phyloP scores from a whole-genome alignment of 345 rosid species.

The Punica granatum region DNA sequence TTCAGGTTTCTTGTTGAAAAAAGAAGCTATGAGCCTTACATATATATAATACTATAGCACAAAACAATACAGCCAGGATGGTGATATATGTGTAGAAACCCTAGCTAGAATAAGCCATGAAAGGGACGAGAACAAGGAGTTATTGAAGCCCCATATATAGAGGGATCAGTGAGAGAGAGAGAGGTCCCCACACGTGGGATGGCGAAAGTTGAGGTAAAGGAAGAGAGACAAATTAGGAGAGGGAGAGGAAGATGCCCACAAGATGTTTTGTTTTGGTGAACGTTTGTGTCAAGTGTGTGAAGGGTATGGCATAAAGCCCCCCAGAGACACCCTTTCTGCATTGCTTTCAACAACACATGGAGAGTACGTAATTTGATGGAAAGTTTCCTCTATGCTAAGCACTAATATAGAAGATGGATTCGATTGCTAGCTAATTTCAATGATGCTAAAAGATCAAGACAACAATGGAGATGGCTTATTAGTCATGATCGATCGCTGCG shows the following conservation, averaged over 20 bases:
- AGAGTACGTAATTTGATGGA: no score
- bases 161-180: not conserved
- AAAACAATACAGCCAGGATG: no score
- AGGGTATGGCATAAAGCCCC: not conserved
- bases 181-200: not conserved
- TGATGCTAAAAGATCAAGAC: no score
- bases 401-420: no score
- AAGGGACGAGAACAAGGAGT: conserved; percentile 2
- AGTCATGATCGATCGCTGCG: no score
- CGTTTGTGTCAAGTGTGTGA: not conserved
- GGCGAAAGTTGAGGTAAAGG: not conserved
- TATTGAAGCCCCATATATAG: not conserved
- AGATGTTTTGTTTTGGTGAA: not conserved
- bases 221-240: not conserved
- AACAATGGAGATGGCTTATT: no score
- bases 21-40: no score
- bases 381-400: no score
- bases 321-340: not conserved
- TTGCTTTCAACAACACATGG: not conserved
- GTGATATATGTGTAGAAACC: not conserved
- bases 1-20: no score
- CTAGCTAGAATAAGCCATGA: not conserved
- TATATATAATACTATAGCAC: no score
- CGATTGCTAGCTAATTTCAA: no score
- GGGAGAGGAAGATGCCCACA: not conserved